Base-by-base conservation (phyloP, 768 basidiomycete species). In the Multifurca ochricompacta region DNA sequence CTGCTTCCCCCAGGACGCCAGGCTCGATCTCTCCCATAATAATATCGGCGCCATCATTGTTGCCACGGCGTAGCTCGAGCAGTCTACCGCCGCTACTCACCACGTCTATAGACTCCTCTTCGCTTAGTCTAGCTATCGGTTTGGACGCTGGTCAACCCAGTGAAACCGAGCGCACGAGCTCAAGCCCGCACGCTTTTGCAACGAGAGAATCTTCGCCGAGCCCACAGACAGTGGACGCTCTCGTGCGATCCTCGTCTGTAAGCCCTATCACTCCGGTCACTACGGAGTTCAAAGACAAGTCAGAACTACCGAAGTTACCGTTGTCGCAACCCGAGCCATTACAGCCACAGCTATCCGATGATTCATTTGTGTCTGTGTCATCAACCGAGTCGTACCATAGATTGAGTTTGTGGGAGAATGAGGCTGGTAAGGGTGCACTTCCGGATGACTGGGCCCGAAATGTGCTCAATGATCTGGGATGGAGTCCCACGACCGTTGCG, bases 401-500 rank as follows among this genome's bases (percentile, higher is more conserved):
- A 30, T 46, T 69, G 56, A 66, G 61, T 53, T 59, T 62, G 62
- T 63, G 77, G 55, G 76, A 77, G 21, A 70, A 70, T 35, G 68
- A 45, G 16, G 31, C 36, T 6, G 50, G 54, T 13, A 34, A 31
- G 6, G 32, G 32, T 34, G 13, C 23, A 27, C 32, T 73, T 37
- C 74, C 73, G 54, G 83, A 80, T 45, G 79, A 87, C 64, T 91
- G 88, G 87, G 83, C 83, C 42, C 72, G 75, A 63, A 85, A 82
- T 60, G 87, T 90, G 45, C 66, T 90, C 54, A 67, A 81, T 67
- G 81, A 83, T 63, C 64, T 71, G 46, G 73, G 77, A 14, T 61
- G 60, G 62, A 50, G 44, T 34, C 56, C 56, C 27, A 23, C 51
- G 27, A 18, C 45, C 30, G 27, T 52, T 16, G 56, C 52, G 28